Base-by-base conservation (phyloP, 768 basidiomycete genomes). In the Hygrophoropsis aurantiaca region DNA sequence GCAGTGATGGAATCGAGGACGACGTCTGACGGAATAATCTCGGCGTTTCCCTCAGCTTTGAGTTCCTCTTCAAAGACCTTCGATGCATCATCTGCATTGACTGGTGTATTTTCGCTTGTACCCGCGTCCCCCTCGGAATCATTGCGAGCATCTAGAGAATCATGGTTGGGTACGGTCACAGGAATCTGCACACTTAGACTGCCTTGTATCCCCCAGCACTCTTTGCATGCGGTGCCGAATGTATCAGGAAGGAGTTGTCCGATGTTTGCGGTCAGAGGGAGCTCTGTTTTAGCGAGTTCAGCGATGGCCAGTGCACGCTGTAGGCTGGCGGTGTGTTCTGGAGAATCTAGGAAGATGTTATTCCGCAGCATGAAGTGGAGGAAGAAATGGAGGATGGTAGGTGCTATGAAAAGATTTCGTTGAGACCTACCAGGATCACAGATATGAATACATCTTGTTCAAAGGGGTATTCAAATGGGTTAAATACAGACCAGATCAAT, bases 401-500 rank as follows among this genome's bases (percentile, higher is more conserved):
- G 76, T 36, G 73, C 63, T 35, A 62, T 69, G 23, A 64, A 55
- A 16, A 77, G 56, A 53, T 78, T 76, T 26, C 54, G 62, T 20
- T 72, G 71, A 0, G 71, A 59, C 73, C 77, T 79, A 68, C 30
- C 1, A 19, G n/a, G n/a, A n/a, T 27, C 4, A 6, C 24, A 35
- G 55, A n/a, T 58, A 45, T 36, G 23, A 54, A 30, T 16, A 41
- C 34, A 42, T 32, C 16, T 50, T 27, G 36, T 3, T 19, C n/a
- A 16, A n/a, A 38, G 21, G 10, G 11, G 19, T 20, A 45, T 15
- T n/a, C 41, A 45, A 39, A 32, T 7, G 50, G 32, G 35, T 44
- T 18, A 47, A n/a, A n/a, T n/a, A 47, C 8, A n/a, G 54, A 86
- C 87, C 83, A 89, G 47, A 82, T 74, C 26, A 87, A 64, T 13